Evolutionary conservation across 2,329 filamentous ascomycete species (phyloP).

Genomic region (Samsoniella hepiali): DNA sequence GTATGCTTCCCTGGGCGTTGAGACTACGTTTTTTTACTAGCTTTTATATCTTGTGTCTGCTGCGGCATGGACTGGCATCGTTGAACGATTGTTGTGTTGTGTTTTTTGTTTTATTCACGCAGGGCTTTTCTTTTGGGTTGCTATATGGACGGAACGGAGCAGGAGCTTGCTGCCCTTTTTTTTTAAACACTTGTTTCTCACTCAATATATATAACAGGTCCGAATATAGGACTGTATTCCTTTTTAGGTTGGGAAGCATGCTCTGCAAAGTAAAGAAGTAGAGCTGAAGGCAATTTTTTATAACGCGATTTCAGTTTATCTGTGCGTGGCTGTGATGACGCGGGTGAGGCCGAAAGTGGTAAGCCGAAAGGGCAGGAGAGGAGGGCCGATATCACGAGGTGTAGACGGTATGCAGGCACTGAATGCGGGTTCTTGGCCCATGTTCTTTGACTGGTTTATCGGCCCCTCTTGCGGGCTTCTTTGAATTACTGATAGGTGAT

Average conservation of each 20-base stretch:
- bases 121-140: not conserved
- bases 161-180: not conserved
- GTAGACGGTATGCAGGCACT: not conserved
- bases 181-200: not conserved
- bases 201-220: not conserved
- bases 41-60: not conserved
- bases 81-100: not conserved
- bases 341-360: not conserved
- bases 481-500: not conserved
- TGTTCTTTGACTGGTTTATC: not conserved
- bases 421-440: not conserved
- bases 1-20: not conserved
- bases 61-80: slow-evolving; percentile 6
- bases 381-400: not conserved
- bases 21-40: not conserved
- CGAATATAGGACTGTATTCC: not conserved
- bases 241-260: not conserved
- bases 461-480: not conserved
- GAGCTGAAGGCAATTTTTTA: not conserved
- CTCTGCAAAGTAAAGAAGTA: no score
- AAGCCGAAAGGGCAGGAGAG: not conserved
- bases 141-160: not conserved
- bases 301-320: not conserved
- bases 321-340: not conserved
- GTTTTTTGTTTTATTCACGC: not conserved